These are phyloP conservation scores for Talaromyces marneffei DNA, from an alignment of 2,329 filamentous ascomycete species.

Conservation along the genomic window DNA sequence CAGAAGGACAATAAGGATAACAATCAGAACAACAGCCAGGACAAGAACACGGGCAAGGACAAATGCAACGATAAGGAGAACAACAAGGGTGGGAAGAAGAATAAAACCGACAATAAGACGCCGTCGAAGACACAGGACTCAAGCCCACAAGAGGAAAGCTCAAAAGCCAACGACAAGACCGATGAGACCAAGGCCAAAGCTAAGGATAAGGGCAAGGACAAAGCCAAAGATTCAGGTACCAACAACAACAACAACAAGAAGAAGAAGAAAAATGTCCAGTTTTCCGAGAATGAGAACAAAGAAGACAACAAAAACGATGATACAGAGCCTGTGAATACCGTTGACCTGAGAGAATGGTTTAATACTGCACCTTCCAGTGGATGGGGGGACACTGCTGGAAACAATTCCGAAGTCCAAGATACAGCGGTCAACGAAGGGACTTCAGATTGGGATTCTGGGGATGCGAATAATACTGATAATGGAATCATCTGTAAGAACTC, in stretches of 20 bases:
- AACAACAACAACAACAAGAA: no score
- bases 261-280: conserved; percentile 2
- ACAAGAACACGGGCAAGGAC: background rate
- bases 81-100: conserved; percentile 1
- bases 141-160: background rate
- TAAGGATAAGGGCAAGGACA: background rate
- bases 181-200: background rate
- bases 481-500: background rate
- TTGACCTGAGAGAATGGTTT: no score
- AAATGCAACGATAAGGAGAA: background rate
- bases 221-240: background rate
- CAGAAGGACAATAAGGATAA: background rate
- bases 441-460: background rate
- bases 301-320: background rate
- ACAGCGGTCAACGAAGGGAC: background rate
- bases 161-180: background rate
- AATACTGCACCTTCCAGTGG: no score
- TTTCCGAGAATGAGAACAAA: background rate
- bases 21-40: background rate
- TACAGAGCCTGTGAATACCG: no score
- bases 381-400: background rate
- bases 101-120: background rate
- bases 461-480: no score
- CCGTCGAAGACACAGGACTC: background rate
- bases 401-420: background rate